Base-by-base conservation (phyloP, 2,329 filamentous ascomycete genomes). In the Knoxdaviesia capensis region DNA sequence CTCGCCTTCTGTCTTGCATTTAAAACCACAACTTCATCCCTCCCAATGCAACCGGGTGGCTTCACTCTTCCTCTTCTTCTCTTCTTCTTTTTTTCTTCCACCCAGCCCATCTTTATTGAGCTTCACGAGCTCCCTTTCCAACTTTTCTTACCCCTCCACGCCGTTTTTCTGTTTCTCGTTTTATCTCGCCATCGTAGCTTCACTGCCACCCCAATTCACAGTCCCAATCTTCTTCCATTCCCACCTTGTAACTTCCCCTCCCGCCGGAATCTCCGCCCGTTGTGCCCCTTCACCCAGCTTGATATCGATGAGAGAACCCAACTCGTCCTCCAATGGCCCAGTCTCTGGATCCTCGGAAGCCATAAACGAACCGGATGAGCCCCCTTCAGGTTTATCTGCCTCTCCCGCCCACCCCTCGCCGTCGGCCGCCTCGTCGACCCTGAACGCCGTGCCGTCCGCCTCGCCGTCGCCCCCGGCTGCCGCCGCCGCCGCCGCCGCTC, bases 281-380 rank as follows among this genome's bases (percentile, higher is more conserved):
- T 38, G 36, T 41, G 38, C 34, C 31, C 39, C 34, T 10, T 31
- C 32, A 37, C 39, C 42, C 29, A 43, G 40, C 45, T 37, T 41
- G 20, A 46, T 41, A 47, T 48, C 47, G 45, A 47, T 48, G 45
- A 44, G 47, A 47, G 41, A 47, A 48, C 34, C 47, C 42, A 41
- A 42, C 43, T 41, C 47, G 36, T 40, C 46, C 41, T 41, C 44
- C 44, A 46, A 48, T 48, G 47, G 47, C 44, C 43, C 40, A 43
- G 43, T 42, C 44, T 38, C 43, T 43, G 47, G 45, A 44, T 47
- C 47, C 43, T 39, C 44, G 39, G 47, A 48, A 43, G 46, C 41
- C 43, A 45, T 47, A 41, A 43, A 41, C 39, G 47, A 48, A 42
- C 43, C 45, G 31, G 46, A 47, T 39, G 47, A 48, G 43, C 47